Percentiles rank a stretch among this genome's conserved stretches.
phyloP scores from a whole-genome alignment of 2,329 filamentous ascomycete species.

The Neonectria coccinea region DNA sequence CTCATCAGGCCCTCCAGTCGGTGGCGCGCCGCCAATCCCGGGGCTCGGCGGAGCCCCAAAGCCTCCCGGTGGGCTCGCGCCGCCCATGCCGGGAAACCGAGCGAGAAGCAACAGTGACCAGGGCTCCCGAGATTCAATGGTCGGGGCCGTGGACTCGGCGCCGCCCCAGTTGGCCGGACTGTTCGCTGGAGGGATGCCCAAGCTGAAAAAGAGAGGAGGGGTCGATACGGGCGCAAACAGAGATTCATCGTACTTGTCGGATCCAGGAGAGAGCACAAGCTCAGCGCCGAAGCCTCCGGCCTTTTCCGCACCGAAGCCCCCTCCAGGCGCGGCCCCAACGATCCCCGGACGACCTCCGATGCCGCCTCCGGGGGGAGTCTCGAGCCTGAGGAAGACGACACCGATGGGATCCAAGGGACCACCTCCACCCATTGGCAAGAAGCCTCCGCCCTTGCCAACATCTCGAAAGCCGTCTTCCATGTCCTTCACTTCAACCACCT shows the following conservation, averaged over 20 bases:
- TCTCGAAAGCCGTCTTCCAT: slow-evolving; percentile 67
- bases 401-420: slow-evolving; percentile 66
- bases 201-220: slow-evolving; percentile 87
- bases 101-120: slow-evolving; percentile 88
- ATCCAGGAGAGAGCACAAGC: slow-evolving; percentile 67
- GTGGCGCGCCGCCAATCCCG: slow-evolving; percentile 85
- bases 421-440: slow-evolving; percentile 83
- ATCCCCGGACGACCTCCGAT: slow-evolving; percentile 44
- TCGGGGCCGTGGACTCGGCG: slow-evolving; percentile 65
- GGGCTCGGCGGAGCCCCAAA: slow-evolving; percentile 60
- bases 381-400: slow-evolving; percentile 70
- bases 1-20: slow-evolving; percentile 69
- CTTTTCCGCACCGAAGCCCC: slow-evolving; percentile 67
- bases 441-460: slow-evolving; percentile 72
- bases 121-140: slow-evolving; percentile 59
- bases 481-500: slow-evolving; percentile 50
- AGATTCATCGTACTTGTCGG: slow-evolving; percentile 81
- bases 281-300: slow-evolving; percentile 67
- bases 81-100: slow-evolving; percentile 77
- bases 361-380: slow-evolving; percentile 58
- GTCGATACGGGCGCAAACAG: slow-evolving; percentile 72
- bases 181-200: slow-evolving; percentile 95
- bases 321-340: slow-evolving; percentile 48
- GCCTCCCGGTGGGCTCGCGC: slow-evolving; percentile 74
- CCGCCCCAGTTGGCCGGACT: slow-evolving; percentile 89